A percentile compares a stretch with the other conserved stretches of the same genome.
Evolutionary conservation across 768 basidiomycete species (phyloP).

Genomic region (Lanmaoa pseudosensibilis): DNA sequence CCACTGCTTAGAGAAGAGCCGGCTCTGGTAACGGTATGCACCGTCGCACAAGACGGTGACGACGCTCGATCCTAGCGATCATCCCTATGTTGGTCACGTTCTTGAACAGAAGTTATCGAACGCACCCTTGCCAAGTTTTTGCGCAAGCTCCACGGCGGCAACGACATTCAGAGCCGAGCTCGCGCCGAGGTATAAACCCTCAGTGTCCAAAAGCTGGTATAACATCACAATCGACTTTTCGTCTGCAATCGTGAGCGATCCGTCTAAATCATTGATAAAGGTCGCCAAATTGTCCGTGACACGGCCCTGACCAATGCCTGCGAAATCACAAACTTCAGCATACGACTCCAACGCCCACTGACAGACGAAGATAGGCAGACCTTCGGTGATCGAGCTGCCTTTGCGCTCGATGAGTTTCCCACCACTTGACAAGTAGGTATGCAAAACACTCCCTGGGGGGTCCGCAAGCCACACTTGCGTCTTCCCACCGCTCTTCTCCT

Average conservation of each 20-base stretch:
- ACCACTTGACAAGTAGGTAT: slow-evolving; percentile 78
- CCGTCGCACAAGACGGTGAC: slow-evolving; percentile 94
- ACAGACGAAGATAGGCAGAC: slow-evolving; percentile 37
- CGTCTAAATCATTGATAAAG: slow-evolving; percentile 74
- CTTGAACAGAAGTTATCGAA: neutral
- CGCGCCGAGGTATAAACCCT: slow-evolving; percentile 93
- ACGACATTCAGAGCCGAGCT: slow-evolving; percentile 94
- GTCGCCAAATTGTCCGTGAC: slow-evolving; percentile 88
- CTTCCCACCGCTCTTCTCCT: slow-evolving; percentile 75
- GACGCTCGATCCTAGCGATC: slow-evolving; percentile 65
- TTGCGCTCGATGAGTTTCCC: slow-evolving; percentile 71
- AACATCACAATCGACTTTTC: slow-evolving; percentile 90
- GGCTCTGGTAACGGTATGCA: slow-evolving; percentile 95
- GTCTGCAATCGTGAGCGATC: slow-evolving; percentile 86
- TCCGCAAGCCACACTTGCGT: slow-evolving; percentile 94
- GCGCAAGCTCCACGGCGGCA: slow-evolving; percentile 86
- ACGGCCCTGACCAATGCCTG: slow-evolving; percentile 96
- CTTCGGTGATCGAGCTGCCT: slow-evolving; percentile 93
- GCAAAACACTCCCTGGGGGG: slow-evolving; percentile 92
- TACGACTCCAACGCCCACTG: neutral
- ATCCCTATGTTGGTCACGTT: neutral
- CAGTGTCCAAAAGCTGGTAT: slow-evolving; percentile 86
- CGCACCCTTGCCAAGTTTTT: slow-evolving; percentile 78
- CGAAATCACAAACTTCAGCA: neutral
- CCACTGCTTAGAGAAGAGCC: slow-evolving; percentile 95